A percentile compares a stretch with the other conserved stretches of the same genome.
Conservation (phyloP, 1,139 yeast genomes). For the Pichia norvegensis region DNA sequence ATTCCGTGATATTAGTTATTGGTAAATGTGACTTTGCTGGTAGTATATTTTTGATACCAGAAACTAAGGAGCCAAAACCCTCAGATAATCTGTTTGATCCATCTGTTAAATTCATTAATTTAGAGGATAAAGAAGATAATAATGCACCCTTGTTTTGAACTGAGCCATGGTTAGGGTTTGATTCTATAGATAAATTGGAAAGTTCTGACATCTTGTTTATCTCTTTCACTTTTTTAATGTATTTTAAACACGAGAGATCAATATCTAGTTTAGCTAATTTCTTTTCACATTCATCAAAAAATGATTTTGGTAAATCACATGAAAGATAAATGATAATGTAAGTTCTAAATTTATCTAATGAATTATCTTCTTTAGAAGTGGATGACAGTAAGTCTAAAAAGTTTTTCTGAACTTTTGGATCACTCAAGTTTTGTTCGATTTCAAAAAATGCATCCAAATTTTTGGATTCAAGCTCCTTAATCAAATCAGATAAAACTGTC, state of each 20-base stretch:
- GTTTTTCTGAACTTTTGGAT: constrained; percentile 52
- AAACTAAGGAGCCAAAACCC: constrained; percentile 78
- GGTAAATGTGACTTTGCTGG: constrained; percentile 88
- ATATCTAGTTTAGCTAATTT: constrained; percentile 50
- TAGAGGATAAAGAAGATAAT: constrained; percentile 69
- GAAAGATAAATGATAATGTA: constrained; percentile 64
- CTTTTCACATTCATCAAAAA: constrained; percentile 56
- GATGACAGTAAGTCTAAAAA: constrained; percentile 48
- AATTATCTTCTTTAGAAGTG: constrained; percentile 44
- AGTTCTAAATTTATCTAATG: constrained; percentile 78
- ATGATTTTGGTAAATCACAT: constrained; percentile 51
- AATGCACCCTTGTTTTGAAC: constrained; percentile 42
- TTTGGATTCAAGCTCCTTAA: constrained; percentile 77
- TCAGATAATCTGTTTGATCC: constrained; percentile 55
- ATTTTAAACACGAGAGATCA: constrained; percentile 58
- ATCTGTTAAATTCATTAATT: constrained; percentile 76
- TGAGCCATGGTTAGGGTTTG: constrained; percentile 22
- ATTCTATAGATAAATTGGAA: constrained; percentile 17
- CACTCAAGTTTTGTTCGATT: constrained; percentile 71
- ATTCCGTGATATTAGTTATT: constrained; percentile 81
- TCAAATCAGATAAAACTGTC: constrained; percentile 82
- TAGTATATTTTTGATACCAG: constrained; percentile 77
- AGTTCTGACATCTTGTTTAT: constrained; percentile 58
- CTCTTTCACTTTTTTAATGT: constrained; percentile 76
- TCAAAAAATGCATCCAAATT: constrained; percentile 87